Conservation (phyloP, 192 early-diverging fungal species). For the Gaertneriomyces sp. region DNA sequence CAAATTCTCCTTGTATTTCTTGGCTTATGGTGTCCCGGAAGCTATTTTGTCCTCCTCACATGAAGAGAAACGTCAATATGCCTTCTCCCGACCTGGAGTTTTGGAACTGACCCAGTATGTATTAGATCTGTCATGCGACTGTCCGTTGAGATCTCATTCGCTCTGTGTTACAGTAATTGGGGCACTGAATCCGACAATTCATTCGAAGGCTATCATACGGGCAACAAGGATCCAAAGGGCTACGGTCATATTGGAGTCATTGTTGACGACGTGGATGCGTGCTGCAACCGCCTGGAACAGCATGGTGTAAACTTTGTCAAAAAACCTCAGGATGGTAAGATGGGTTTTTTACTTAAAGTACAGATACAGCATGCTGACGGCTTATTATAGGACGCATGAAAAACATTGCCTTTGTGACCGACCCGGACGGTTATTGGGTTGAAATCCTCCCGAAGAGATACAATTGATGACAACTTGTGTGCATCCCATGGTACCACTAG, state of each 20-base stretch:
- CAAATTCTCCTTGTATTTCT: slow-evolving; percentile 71
- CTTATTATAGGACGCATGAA: slow-evolving; percentile 52
- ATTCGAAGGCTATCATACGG: slow-evolving; percentile 62
- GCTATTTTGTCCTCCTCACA: slow-evolving; percentile 46
- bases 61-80: slow-evolving; percentile 45
- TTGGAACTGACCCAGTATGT: slow-evolving; percentile 79
- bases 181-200: slow-evolving; percentile 66
- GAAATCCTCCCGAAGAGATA: slow-evolving; percentile 46
- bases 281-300: slow-evolving; percentile 69
- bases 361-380: background rate
- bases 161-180: slow-evolving; percentile 57
- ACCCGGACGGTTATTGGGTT: slow-evolving; percentile 84
- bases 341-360: background rate
- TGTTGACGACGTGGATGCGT: slow-evolving; percentile 75
- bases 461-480: too few relatives aligned
- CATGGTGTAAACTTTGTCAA: slow-evolving; percentile 74
- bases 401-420: slow-evolving; percentile 77
- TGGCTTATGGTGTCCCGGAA: slow-evolving; percentile 58
- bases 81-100: slow-evolving; percentile 64
- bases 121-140: background rate
- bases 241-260: slow-evolving; percentile 77
- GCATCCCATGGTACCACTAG: too few relatives aligned
- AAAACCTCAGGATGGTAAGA: slow-evolving; percentile 61
- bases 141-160: background rate
- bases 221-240: slow-evolving; percentile 70